phyloP scores from a whole-genome alignment of 139 green algal genomes.

The Chlamydomonas schloesseri region DNA sequence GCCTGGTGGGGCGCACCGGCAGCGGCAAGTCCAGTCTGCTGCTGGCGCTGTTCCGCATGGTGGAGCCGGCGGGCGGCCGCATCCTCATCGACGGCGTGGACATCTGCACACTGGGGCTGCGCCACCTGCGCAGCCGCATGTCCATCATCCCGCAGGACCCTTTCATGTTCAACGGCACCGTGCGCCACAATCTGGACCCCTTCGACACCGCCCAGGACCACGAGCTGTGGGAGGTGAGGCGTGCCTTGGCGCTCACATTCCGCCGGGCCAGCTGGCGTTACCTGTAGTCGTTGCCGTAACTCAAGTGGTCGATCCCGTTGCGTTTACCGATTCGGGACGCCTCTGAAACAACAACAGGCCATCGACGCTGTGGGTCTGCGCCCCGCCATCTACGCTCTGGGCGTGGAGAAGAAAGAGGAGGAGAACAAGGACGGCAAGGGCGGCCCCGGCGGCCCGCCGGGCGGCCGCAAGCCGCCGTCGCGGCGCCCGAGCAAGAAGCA shows the following conservation, averaged over 20 bases:
- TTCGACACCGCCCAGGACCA: constrained; percentile 79
- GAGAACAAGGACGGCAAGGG: not conserved
- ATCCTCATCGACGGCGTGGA: constrained; percentile 91
- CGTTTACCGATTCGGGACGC: too few relatives aligned
- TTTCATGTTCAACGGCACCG: constrained; percentile 90
- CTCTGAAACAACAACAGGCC: constrained; percentile 13
- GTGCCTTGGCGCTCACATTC: too few relatives aligned
- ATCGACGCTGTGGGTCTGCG: constrained; percentile 82
- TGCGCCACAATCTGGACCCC: constrained; percentile 95
- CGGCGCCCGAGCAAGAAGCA: too few relatives aligned
- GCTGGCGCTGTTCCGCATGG: constrained; percentile 87
- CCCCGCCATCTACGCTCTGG: constrained; percentile 46
- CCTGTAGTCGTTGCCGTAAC: too few relatives aligned
- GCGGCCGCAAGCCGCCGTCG: too few relatives aligned
- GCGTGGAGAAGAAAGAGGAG: not conserved
- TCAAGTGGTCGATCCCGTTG: too few relatives aligned
- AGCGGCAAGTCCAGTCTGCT: constrained; percentile 90
- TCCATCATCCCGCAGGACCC: constrained; percentile 92
- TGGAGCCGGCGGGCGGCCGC: constrained; percentile 80
- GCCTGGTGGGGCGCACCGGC: constrained; percentile 91
- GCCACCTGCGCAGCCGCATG: constrained; percentile 80
- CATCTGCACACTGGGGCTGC: constrained; percentile 79
- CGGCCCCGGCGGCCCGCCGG: too few relatives aligned
- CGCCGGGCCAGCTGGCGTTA: too few relatives aligned
- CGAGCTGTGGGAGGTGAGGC: constrained; percentile 78